phyloP scores from a whole-genome alignment of 805 yeast species.

The Kluyveromyces aestuarii region DNA sequence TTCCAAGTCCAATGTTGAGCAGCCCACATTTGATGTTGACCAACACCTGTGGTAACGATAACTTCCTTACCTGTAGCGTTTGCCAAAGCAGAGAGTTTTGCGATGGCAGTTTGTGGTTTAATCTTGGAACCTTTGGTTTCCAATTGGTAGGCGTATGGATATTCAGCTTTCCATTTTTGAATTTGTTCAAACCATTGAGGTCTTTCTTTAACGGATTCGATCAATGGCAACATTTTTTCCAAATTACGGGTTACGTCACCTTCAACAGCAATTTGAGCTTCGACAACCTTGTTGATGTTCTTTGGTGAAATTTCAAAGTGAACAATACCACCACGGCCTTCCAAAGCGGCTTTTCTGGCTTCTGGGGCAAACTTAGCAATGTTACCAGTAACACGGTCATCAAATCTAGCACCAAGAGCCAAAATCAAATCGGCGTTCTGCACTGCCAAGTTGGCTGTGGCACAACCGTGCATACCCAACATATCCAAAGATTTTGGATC shows the following conservation, averaged over 20 bases:
- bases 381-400: constrained; percentile 93
- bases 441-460: constrained; percentile 88
- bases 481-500: constrained; percentile 88
- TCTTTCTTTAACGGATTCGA: constrained; percentile 57
- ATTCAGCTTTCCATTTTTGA: constrained; percentile 73
- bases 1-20: constrained; percentile 97
- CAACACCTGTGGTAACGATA: constrained; percentile 94
- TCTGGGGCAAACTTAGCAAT: constrained; percentile 86
- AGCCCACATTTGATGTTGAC: constrained; percentile 99
- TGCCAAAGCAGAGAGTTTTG: constrained; percentile 68
- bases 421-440: constrained; percentile 89
- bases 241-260: constrained; percentile 88
- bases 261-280: constrained; percentile 92
- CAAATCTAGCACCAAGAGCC: constrained; percentile 95
- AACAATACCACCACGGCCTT: constrained; percentile 88
- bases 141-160: constrained; percentile 72
- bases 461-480: constrained; percentile 98
- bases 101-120: constrained; percentile 88
- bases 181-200: constrained; percentile 72
- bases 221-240: constrained; percentile 60
- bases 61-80: constrained; percentile 51
- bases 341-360: constrained; percentile 81
- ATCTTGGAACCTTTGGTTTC: constrained; percentile 76
- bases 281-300: constrained; percentile 95
- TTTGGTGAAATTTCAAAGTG: constrained; percentile 96